Conservation (phyloP, 768 basidiomycete species). For the Boletus insuetus region DNA sequence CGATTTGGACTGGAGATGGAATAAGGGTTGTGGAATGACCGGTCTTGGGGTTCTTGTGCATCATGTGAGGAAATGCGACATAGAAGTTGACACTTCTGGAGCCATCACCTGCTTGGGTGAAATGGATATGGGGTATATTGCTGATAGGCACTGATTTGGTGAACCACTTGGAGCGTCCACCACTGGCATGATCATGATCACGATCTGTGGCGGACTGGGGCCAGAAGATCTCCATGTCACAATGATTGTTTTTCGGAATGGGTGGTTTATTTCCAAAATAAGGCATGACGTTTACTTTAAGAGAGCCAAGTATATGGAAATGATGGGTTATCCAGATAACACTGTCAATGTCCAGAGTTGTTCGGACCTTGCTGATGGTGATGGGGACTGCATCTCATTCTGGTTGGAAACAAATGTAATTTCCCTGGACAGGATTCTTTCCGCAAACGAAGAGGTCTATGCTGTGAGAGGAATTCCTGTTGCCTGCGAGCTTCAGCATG, state of each 20-base stretch:
- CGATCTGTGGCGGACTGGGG: neutral
- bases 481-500: neutral
- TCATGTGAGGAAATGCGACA: constrained; percentile 4
- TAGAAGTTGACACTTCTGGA: constrained; percentile 6
- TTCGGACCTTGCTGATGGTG: neutral
- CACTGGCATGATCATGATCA: too few relatives aligned
- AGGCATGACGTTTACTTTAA: constrained; percentile 1
- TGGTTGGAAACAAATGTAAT: neutral
- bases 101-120: neutral
- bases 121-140: constrained; percentile 1
- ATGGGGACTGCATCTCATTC: neutral
- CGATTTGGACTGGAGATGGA: neutral
- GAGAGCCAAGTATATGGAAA: neutral
- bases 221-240: neutral
- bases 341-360: constrained; percentile 4
- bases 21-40: neutral
- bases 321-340: constrained; percentile 1
- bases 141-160: neutral
- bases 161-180: neutral
- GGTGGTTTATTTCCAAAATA: constrained; percentile 1
- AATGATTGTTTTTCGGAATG: constrained; percentile 6
- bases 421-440: neutral
- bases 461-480: neutral
- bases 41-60: neutral
- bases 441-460: neutral